Evolutionary conservation across 169 alveolate species (phyloP).

Genomic region (Miamiensis avidus): DNA sequence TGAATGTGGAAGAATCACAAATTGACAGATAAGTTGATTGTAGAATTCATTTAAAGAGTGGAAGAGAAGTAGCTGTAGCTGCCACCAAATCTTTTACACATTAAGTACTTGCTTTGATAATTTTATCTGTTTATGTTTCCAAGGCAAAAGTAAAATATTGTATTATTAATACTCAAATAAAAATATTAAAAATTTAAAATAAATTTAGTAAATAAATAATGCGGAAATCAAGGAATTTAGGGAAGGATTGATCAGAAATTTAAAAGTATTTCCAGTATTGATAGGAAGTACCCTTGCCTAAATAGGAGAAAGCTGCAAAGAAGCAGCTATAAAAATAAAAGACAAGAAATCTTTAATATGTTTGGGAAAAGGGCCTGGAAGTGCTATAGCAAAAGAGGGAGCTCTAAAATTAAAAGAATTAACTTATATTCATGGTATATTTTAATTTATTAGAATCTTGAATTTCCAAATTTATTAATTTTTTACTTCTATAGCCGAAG

Average conservation of each 20-base stretch:
- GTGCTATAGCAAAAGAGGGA: constrained; percentile 96
- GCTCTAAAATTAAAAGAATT: constrained; percentile 97
- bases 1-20: constrained; percentile 91
- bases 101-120: constrained; percentile 84
- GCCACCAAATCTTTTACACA: constrained; percentile 96
- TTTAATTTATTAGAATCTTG: no score
- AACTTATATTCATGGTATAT: constrained; percentile 93
- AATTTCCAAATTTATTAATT: no score
- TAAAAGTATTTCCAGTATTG: constrained; percentile 68
- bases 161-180: no score
- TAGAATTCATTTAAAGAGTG: constrained; percentile 96
- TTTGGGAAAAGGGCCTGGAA: constrained; percentile 88
- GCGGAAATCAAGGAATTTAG: no score
- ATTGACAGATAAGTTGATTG: constrained; percentile 64
- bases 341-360: constrained; percentile 38
- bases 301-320: constrained; percentile 15
- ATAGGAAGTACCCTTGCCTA: constrained; percentile 57
- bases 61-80: constrained; percentile 98
- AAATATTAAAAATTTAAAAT: no score
- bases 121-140: constrained; percentile 90
- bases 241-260: constrained; percentile 52
- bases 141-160: constrained; percentile 22
- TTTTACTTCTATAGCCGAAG: no score
- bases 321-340: constrained; percentile 43
- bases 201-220: no score